Evolutionary conservation across 805 yeast genomes (phyloP).

Genomic region (Jamesozyma hellenica): DNA sequence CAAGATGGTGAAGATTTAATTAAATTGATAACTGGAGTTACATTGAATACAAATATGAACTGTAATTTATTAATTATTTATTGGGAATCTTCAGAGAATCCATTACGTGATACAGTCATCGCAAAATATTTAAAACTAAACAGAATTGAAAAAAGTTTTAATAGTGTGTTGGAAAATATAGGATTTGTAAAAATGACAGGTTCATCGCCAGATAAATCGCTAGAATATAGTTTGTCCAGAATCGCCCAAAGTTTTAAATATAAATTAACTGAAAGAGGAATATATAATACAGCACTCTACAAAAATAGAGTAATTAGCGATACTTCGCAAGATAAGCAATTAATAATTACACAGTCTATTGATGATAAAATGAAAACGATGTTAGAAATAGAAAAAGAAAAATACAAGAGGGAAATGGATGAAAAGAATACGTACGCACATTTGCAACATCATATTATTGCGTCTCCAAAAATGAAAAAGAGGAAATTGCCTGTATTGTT

Average conservation of each 20-base stretch:
- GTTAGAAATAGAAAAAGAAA: conserved; percentile 17
- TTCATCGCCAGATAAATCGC: conserved; percentile 22
- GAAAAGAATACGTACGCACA: conserved; percentile 23
- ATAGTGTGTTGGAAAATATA: conserved; percentile 19
- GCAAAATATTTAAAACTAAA: conserved; percentile 14
- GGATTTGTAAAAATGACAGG: conserved; percentile 25
- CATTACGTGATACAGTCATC: conserved; percentile 10
- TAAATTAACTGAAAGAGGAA: conserved; percentile 29
- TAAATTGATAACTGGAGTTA: conserved; percentile 29
- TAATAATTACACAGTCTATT: conserved; percentile 10
- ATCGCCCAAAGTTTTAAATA: conserved; percentile 19
- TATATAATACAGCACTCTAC: conserved; percentile 15
- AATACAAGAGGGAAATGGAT: conserved; percentile 9
- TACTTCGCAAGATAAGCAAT: conserved; percentile 5
- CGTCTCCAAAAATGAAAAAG: conserved; percentile 22
- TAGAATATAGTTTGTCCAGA: conserved; percentile 23
- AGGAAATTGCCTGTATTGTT: conserved; percentile 26
- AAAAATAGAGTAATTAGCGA: conserved; percentile 14
- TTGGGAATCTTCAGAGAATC: conserved; percentile 33
- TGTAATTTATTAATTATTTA: conserved; percentile 29
- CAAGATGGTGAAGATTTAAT: conserved; percentile 28
- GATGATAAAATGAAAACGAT: conserved; percentile 23
- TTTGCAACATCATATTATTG: conserved; percentile 21
- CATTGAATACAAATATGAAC: conserved; percentile 27
- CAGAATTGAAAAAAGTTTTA: conserved; percentile 27